Evolutionary conservation across 306 rosid genomes (phyloP).

Genomic region (Vigna hirtella): DNA sequence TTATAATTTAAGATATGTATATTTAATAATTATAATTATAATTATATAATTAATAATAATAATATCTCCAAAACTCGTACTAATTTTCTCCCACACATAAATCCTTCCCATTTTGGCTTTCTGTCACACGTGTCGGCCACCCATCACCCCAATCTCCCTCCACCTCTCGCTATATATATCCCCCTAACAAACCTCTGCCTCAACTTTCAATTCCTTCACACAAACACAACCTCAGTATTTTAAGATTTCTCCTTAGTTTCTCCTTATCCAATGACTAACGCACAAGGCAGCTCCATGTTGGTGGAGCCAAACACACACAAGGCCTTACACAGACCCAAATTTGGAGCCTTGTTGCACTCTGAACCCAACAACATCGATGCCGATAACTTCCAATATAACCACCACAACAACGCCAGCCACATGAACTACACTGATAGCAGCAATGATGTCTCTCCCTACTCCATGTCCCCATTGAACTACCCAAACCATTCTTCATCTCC

Average conservation of each 20-base stretch:
- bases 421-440: conserved; percentile 30
- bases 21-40: no score
- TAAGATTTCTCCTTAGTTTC: not conserved
- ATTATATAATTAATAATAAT: no score
- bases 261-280: conserved; percentile 53
- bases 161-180: conserved; percentile 41
- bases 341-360: conserved; percentile 64
- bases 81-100: not conserved
- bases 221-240: not conserved
- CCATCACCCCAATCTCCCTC: conserved; percentile 1
- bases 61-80: no score
- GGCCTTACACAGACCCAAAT: conserved; percentile 46
- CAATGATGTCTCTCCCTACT: conserved; percentile 59
- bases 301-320: conserved; percentile 38
- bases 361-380: conserved; percentile 44
- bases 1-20: no score
- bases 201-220: conserved; percentile 16
- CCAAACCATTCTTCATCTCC: conserved; percentile 60
- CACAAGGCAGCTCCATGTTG: conserved; percentile 50
- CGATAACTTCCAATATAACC: not conserved
- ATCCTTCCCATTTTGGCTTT: conserved; percentile 7
- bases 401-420: conserved; percentile 44
- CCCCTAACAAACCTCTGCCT: not conserved
- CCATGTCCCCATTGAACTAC: conserved; percentile 70
- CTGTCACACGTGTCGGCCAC: conserved; percentile 54